phyloP scores from a whole-genome alignment of 2,329 filamentous ascomycete species.

The Rosellinia necatrix region DNA sequence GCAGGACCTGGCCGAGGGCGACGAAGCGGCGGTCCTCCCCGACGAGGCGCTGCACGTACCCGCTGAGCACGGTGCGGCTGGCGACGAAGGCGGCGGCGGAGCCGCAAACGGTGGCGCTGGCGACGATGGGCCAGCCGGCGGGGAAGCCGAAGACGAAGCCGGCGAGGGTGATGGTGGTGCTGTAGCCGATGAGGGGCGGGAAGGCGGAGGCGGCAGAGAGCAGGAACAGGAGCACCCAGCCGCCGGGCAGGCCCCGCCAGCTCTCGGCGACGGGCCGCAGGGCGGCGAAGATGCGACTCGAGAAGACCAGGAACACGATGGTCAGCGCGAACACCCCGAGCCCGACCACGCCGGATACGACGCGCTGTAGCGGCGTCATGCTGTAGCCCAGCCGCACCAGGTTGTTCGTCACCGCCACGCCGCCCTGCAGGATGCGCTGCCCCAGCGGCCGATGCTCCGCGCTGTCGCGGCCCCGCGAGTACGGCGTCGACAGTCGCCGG shows the following conservation, averaged over 20 bases:
- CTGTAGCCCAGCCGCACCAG: slow-evolving; percentile 56
- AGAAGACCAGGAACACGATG: slow-evolving; percentile 76
- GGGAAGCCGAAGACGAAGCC: slow-evolving; percentile 62
- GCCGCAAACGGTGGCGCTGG: slow-evolving; percentile 77
- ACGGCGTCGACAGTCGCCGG: slow-evolving; percentile 51
- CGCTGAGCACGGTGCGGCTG: slow-evolving; percentile 76
- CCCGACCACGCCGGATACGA: slow-evolving; percentile 57
- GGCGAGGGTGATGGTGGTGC: slow-evolving; percentile 64
- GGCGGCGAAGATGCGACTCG: slow-evolving; percentile 76
- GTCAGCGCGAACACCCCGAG: slow-evolving; percentile 58
- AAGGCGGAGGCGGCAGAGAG: slow-evolving; percentile 79
- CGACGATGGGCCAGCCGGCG: slow-evolving; percentile 79
- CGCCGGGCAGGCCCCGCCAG: slow-evolving; percentile 75
- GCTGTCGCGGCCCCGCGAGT: slow-evolving; percentile 37
- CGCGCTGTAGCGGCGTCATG: slow-evolving; percentile 65
- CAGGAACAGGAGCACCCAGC: slow-evolving; percentile 76
- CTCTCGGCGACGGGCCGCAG: slow-evolving; percentile 73
- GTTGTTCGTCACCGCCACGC: slow-evolving; percentile 49
- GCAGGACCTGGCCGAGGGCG: slow-evolving; percentile 83
- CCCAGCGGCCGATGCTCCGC: slow-evolving; percentile 39
- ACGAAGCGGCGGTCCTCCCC: slow-evolving; percentile 85
- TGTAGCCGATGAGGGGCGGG: slow-evolving; percentile 87
- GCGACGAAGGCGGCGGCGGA: slow-evolving; percentile 80
- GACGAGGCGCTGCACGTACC: slow-evolving; percentile 79
- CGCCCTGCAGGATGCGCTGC: slow-evolving; percentile 48